These are phyloP conservation scores for Pichia sp. DNA, from an alignment of 1,139 yeast species.

Conservation along the genomic window DNA sequence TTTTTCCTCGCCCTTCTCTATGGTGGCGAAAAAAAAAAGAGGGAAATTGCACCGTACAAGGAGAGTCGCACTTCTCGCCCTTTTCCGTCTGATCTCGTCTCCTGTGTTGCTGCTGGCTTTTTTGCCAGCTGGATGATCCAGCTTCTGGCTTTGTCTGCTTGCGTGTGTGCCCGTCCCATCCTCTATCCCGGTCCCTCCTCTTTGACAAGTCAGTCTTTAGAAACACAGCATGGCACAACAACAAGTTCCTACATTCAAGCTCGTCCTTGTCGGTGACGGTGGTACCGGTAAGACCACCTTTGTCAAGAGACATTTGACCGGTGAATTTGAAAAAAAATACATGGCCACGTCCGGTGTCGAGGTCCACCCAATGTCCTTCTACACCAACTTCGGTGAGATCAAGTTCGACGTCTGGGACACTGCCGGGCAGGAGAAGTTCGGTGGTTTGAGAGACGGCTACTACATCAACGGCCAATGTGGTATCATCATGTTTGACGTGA, in stretches of 20 bases:
- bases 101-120: background rate
- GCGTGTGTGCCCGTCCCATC: background rate
- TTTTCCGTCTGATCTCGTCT: constrained; percentile 2
- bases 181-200: background rate
- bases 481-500: constrained; percentile 99
- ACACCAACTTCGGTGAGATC: constrained; percentile 98
- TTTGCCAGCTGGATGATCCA: constrained; percentile 1
- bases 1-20: background rate
- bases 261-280: constrained; percentile 99
- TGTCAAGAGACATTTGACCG: constrained; percentile 99
- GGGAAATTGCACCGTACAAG: background rate
- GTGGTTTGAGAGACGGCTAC: constrained; percentile 99
- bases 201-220: constrained; percentile 1
- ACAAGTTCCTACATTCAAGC: constrained; percentile 96
- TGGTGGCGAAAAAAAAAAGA: background rate
- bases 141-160: background rate
- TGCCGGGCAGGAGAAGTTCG: constrained; percentile 99
- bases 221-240: constrained; percentile 45
- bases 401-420: constrained; percentile 99
- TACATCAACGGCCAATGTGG: constrained; percentile 99
- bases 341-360: constrained; percentile 99
- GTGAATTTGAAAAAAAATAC: constrained; percentile 99
- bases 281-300: constrained; percentile 99
- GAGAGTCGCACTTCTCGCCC: constrained; percentile 3
- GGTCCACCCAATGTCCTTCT: constrained; percentile 97